phyloP scores from a whole-genome alignment of 2,329 filamentous ascomycete genomes.

The Epichloe gansuensis region DNA sequence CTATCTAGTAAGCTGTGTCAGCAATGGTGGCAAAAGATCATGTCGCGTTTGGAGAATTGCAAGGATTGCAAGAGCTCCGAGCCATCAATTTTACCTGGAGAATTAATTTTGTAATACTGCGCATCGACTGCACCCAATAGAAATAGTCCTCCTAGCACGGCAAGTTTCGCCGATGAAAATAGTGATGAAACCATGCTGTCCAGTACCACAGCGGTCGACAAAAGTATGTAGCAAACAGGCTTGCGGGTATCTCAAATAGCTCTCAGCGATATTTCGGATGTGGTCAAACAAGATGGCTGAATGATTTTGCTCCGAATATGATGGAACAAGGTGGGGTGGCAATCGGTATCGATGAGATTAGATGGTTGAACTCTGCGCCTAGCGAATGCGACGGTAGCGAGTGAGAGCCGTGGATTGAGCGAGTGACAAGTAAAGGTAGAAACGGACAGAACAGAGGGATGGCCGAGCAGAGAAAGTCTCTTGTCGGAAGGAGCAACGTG shows the following conservation, averaged over 20 bases:
- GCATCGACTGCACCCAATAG: constrained; percentile 10
- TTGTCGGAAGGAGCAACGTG: background rate
- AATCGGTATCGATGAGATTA: background rate
- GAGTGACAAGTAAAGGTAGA: background rate
- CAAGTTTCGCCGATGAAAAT: constrained; percentile 1
- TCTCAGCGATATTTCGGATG: background rate
- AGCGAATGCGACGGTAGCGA: background rate
- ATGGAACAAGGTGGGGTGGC: background rate
- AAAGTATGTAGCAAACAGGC: background rate
- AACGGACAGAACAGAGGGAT: background rate
- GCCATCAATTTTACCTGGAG: constrained; percentile 14
- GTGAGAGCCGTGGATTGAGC: background rate
- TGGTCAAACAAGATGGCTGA: background rate
- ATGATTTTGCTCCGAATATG: background rate
- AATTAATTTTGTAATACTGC: constrained; percentile 20
- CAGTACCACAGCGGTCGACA: background rate
- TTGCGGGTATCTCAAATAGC: background rate
- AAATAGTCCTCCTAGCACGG: background rate
- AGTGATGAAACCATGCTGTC: constrained; percentile 3
- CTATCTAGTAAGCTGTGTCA: constrained; percentile 25
- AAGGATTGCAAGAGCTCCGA: background rate
- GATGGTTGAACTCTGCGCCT: background rate
- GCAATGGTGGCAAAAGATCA: background rate
- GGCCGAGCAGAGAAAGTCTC: too few species aligned
- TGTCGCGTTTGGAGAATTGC: background rate